Evolutionary conservation across 768 basidiomycete species (phyloP), one percentile per base, ranked within the genome.

Genomic region (Rhizopogon salebrosus): DNA sequence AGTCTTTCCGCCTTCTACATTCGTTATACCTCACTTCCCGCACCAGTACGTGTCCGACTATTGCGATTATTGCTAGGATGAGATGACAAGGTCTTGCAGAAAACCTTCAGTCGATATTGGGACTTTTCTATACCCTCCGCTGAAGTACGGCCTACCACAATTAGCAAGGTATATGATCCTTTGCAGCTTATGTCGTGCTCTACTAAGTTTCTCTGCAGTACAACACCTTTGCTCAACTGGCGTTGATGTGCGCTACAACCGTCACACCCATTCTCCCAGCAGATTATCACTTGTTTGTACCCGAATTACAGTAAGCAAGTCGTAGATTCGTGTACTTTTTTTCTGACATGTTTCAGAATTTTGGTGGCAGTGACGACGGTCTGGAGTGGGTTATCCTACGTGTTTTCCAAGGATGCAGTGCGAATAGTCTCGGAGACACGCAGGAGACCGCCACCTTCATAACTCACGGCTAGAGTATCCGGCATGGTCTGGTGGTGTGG

Each of bases 101-200:
- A 92, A 92, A 97, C 94, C 0, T 87, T 92, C 64, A 66, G 73
- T 23, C 83, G 97, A 31, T 99, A 98, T 70, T 99, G 95, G 91
- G 91, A 98, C 65, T 92, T 97, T 57, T 89, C 90, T 9, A 83
- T 97, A 48, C 93, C 97, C 1, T 95, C 94, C 1, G 95, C 93
- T 1, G 95, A 97, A 69, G 93, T 98, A 11, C 82, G 82, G 27
- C 95, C 95, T 0, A 98, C 97, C 10, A 70, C 70, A n/a, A 94
- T 99, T 48, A 95, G 92, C 76, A 98, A 95, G 76, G 91, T 88
- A 37, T 38, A 37, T 38, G 54, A 48, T 5, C 55, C 39, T 34
- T 29, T 38, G 29, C 60, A 37, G 23, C 27, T 11, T 13, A 23
- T 35, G 31, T 22, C 41, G 8, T 37, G 31, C 22, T 43, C 52